These are phyloP conservation scores for Lolium rigidum DNA, from an alignment of 176 grass and related monocot species.

Conservation along the genomic window DNA sequence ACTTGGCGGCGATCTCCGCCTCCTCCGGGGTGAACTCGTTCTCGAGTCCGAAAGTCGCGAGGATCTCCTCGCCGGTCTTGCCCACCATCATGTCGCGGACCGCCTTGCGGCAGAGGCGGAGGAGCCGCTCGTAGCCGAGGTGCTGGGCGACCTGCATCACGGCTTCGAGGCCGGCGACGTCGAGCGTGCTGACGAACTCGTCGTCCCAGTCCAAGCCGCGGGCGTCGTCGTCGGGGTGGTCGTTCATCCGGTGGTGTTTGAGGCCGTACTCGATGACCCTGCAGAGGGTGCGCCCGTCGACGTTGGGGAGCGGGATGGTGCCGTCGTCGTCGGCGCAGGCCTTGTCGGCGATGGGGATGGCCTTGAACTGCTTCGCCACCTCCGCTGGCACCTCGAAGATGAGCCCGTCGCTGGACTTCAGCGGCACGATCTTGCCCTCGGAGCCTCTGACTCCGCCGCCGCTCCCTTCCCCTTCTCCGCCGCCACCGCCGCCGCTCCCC, in stretches of 20 bases:
- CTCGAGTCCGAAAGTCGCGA: not conserved
- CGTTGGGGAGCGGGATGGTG: not conserved
- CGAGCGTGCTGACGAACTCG: slow-evolving; percentile 19
- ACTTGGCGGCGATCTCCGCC: not conserved
- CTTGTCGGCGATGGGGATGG: slow-evolving; percentile 9
- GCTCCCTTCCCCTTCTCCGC: not conserved
- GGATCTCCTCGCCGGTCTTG: slow-evolving; percentile 20
- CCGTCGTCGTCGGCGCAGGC: not conserved
- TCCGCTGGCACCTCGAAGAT: not conserved
- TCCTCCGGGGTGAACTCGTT: not conserved
- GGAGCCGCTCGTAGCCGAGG: slow-evolving; percentile 17
- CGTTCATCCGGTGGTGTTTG: not conserved
- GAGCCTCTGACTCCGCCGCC: not conserved
- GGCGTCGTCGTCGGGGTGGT: not conserved
- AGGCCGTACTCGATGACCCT: not conserved
- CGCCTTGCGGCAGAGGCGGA: not conserved
- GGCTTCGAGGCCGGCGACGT: not conserved
- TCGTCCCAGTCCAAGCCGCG: not conserved
- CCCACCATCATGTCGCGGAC: not conserved
- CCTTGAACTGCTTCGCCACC: not conserved
- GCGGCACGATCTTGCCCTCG: not conserved
- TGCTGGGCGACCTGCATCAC: slow-evolving; percentile 4
- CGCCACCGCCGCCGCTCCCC: too few species aligned
- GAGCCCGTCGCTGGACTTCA: slow-evolving; percentile 1
- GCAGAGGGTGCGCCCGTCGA: not conserved